These are phyloP conservation scores for Phyllosticta paracitricarpa DNA, from an alignment of 2,329 filamentous ascomycete genomes.

Conservation along the genomic window DNA sequence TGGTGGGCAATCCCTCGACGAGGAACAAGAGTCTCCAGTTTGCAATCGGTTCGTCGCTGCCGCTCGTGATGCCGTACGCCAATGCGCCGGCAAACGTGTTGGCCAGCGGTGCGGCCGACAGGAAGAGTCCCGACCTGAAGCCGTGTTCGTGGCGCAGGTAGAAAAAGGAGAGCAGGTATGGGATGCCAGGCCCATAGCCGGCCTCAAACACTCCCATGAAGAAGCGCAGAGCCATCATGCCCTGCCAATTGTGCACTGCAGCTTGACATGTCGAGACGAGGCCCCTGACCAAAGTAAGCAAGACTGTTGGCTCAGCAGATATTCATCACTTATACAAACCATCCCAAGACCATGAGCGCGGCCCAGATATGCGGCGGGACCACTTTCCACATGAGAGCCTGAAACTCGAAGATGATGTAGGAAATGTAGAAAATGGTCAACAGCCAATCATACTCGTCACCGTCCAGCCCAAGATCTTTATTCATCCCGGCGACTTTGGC, in stretches of 20 bases:
- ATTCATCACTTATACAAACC: conserved; percentile 12
- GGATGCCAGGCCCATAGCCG: conserved; percentile 34
- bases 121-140: conserved; percentile 46
- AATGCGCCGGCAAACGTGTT: conserved; percentile 68
- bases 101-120: conserved; percentile 53
- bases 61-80: conserved; percentile 40
- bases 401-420: conserved; percentile 28
- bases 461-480: conserved; percentile 21
- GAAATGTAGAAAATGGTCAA: conserved; percentile 30
- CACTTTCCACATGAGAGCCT: conserved; percentile 28
- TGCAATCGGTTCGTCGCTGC: conserved; percentile 31
- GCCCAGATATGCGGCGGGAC: conserved; percentile 28
- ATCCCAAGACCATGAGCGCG: conserved; percentile 24
- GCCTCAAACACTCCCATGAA: conserved; percentile 34
- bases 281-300: conserved; percentile 11
- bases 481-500: conserved; percentile 32
- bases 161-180: conserved; percentile 47
- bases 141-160: conserved; percentile 49
- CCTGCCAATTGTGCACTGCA: conserved; percentile 21
- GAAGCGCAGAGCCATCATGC: conserved; percentile 26
- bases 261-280: conserved; percentile 24
- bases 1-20: conserved; percentile 35
- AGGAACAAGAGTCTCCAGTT: conserved; percentile 53
- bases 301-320: background rate
- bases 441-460: conserved; percentile 24